Base-by-base conservation (phyloP, 1,284 basidiomycete genomes). In the Pseudomicrostroma phylloplanum region DNA sequence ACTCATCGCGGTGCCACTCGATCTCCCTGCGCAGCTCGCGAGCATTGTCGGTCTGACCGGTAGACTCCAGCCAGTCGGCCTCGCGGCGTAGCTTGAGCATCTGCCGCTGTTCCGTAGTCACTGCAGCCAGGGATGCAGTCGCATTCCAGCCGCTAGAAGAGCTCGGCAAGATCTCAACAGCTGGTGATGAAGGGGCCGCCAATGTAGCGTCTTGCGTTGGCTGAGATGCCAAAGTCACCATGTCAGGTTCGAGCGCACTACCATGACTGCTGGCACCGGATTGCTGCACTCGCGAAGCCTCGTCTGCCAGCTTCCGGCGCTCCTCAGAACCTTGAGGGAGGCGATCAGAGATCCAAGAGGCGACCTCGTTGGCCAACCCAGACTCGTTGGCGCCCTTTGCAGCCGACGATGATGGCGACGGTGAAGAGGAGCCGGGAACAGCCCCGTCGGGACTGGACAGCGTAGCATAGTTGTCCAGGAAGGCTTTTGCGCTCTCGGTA, bases 281-380 rank as follows among this genome's bases (percentile, higher is more conserved):
- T n/a, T 67, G 63, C 30, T 66, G 63, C 51, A 49, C 58, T n/a
- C 62, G 60, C 6, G 66, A 64, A 26, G 48, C 54, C 39, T 59
- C 39, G 54, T 67, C 65, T 15, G 73, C 73, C 53, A 68, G 60
- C 1, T 67, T 69, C 9, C 72, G 39, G 1, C 73, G 65, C 48
- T 64, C 68, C 42, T 70, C 66, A 49, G 74, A 66, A 2, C 73
- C 64, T 46, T 67, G 55, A 0, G 73, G 73, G 17, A 76, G 62
- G 2, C 73, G 67, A n/a, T 76, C 70, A 40, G 73, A 76, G 59
- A 76, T 74, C 73, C 73, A 76, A 17, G 60, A 63, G 1, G 69
- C 73, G 21, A 76, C 68, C 56, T 76, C 73, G 11, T 66, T 64
- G n/a, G 72, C 65, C 25, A 74, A 56, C 42, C 57, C 36, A 62